Conservation (phyloP, 208 protist species). For the Leishmania martiniquensis region DNA sequence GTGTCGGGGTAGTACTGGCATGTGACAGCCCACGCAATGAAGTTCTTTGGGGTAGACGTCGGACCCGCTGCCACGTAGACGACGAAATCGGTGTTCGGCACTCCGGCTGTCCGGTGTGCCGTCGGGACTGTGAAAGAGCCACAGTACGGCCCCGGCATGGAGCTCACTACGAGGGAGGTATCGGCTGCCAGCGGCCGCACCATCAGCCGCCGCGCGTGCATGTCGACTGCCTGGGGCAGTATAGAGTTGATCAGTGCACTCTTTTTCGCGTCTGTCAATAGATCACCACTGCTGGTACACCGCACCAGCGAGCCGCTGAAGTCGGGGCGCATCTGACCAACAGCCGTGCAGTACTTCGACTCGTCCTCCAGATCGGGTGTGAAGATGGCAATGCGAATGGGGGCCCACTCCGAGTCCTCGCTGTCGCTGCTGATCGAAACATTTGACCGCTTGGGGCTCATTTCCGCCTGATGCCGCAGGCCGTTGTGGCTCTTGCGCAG, state of each 20-base stretch:
- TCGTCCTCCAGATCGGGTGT: slow-evolving; percentile 38
- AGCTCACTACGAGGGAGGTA: slow-evolving; percentile 18
- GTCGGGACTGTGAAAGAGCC: slow-evolving; percentile 46
- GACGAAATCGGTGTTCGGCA: slow-evolving; percentile 56
- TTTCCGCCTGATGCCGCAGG: slow-evolving; percentile 4
- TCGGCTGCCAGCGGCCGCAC: slow-evolving; percentile 24
- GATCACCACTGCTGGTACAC: slow-evolving; percentile 26
- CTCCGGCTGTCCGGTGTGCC: slow-evolving; percentile 41
- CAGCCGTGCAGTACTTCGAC: slow-evolving; percentile 49
- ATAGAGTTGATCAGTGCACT: slow-evolving; percentile 24
- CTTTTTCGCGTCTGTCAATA: slow-evolving; percentile 51
- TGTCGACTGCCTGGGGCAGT: slow-evolving; percentile 45
- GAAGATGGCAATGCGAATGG: slow-evolving; percentile 60
- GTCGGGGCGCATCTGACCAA: slow-evolving; percentile 32
- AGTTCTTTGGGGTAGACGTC: slow-evolving; percentile 7
- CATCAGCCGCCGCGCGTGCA: slow-evolving; percentile 49
- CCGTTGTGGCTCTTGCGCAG: background rate
- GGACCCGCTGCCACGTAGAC: slow-evolving; percentile 66
- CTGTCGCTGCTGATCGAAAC: background rate
- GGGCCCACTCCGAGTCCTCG: slow-evolving; percentile 20
- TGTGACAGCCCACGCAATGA: slow-evolving; percentile 46
- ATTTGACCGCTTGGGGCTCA: background rate
- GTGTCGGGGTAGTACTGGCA: slow-evolving; percentile 36
- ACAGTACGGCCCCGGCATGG: slow-evolving; percentile 15
- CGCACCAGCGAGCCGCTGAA: slow-evolving; percentile 23